Base-by-base conservation (phyloP, 75 land plant species). In the Selaginella tamariscina region DNA sequence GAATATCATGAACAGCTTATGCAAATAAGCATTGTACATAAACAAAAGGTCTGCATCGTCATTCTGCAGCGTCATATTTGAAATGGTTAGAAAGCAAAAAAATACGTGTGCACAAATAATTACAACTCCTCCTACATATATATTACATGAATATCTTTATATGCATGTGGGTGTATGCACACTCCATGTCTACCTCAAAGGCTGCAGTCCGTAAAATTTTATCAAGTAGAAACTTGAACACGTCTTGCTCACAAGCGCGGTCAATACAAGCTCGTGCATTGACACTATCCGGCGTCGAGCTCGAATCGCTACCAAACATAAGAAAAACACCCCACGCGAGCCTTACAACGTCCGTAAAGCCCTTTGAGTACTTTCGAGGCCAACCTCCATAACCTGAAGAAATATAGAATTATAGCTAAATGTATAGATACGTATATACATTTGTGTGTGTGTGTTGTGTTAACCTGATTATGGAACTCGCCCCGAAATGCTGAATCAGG, bases 31-130 rank as follows among this genome's bases (percentile, higher is more conserved):
- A 80, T 80, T 80, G 54, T 89, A 89, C 81, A 94, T 80, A 64
- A 77, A 94, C 57, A 87, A 69, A 69, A 89, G 79, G 69, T 94
- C 98, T 65, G 84, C 96, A 78, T 94, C 96, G 69, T 94, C 96
- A 78, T 94, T 94, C 98, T 94, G 86, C 27, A 5, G 8, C 21
- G 24, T n/a, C 62, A 59, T 23, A 26, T 59, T 8, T 8, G n/a
- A 8, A 26, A 59, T 9, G 62, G 18, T 23, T 21, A 5, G 26
- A 5, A 59, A 59, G 21, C 21, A 21, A 8, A n/a, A 2, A 59
- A 59, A 59, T 21, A 59, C 5, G n/a, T n/a, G 26, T 27, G 54
- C 18, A 20, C 54, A 11, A 49, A 49, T n/a, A n/a, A n/a, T n/a
- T n/a, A n/a, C n/a, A n/a, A n/a, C n/a, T n/a, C n/a, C n/a, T n/a